Evolutionary conservation across 305 asterid genomes (phyloP).

Genomic region (Striga hermonthica): DNA sequence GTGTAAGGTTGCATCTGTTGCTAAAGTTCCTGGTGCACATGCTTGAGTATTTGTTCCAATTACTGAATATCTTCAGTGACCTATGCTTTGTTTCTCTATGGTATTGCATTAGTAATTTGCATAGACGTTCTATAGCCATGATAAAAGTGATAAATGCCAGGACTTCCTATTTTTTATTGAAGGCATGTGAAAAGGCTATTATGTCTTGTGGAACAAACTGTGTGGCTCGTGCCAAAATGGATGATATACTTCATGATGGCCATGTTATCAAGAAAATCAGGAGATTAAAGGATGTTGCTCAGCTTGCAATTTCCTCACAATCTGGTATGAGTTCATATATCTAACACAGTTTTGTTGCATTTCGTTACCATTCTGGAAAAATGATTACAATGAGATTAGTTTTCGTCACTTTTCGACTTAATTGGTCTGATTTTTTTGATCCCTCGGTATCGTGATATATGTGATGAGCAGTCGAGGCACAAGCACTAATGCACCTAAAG

Average conservation of each 20-base stretch:
- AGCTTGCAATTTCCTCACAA: conserved; percentile 50
- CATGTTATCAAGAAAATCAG: conserved; percentile 47
- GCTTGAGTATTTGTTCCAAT: conserved; percentile 13
- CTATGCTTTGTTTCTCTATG: background rate
- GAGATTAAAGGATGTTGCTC: conserved; percentile 52
- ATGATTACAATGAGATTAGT: background rate
- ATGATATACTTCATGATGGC: conserved; percentile 28
- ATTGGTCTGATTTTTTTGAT: background rate
- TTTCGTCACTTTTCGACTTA: too few species aligned
- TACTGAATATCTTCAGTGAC: conserved; percentile 3
- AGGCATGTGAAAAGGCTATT: conserved; percentile 77
- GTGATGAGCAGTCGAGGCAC: conserved; percentile 63
- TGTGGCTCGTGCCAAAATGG: conserved; percentile 32
- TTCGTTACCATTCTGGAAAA: background rate
- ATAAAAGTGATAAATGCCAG: background rate
- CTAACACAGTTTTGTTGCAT: conserved; percentile 8
- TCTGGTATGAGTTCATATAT: conserved; percentile 48
- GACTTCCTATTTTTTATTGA: conserved; percentile 25
- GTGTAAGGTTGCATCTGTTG: conserved; percentile 15
- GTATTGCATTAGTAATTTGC: background rate
- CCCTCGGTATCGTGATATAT: conserved; percentile 28
- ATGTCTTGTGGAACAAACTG: conserved; percentile 32
- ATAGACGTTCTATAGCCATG: too few species aligned
- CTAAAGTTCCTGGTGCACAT: conserved; percentile 1
- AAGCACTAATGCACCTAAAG: conserved; percentile 55